These are phyloP conservation scores for Penicillium glabrum DNA, from an alignment of 2,329 filamentous ascomycete species.

Conservation along the genomic window DNA sequence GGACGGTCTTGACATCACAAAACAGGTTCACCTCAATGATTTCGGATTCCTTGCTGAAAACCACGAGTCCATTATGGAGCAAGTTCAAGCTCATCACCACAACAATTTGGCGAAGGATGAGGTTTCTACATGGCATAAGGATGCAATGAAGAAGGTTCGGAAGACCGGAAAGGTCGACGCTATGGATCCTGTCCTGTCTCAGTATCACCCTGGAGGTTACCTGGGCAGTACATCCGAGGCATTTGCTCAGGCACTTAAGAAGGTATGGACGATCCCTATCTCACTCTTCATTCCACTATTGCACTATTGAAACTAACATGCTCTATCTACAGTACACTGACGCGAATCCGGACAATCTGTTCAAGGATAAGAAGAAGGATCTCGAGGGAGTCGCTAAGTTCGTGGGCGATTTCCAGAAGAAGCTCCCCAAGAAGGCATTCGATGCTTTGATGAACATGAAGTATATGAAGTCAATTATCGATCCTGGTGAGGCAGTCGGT, in stretches of 20 bases:
- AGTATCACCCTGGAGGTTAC: conserved; percentile 73
- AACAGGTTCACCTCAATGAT: conserved; percentile 86
- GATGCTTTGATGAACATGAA: conserved; percentile 86
- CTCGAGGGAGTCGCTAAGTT: conserved; percentile 25
- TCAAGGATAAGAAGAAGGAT: conserved; percentile 60
- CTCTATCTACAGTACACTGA: conserved; percentile 65
- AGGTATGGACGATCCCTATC: conserved; percentile 41
- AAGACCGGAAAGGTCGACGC: conserved; percentile 68
- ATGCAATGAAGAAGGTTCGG: conserved; percentile 73
- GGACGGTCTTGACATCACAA: conserved; percentile 90
- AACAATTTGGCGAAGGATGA: conserved; percentile 65
- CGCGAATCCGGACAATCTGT: conserved; percentile 63
- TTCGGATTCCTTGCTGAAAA: conserved; percentile 91
- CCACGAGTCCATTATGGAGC: conserved; percentile 73
- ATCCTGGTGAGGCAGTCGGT: conserved; percentile 93
- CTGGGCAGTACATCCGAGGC: conserved; percentile 87
- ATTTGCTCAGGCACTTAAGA: conserved; percentile 70
- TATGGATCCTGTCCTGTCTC: conserved; percentile 72
- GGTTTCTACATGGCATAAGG: conserved; percentile 60
- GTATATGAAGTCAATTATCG: conserved; percentile 86
- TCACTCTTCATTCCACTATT: background rate
- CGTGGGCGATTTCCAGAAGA: conserved; percentile 45
- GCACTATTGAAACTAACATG: conserved; percentile 13
- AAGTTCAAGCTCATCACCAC: conserved; percentile 65
- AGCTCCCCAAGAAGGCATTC: conserved; percentile 67